Evolutionary conservation across 805 yeast species (phyloP), one percentile per base, ranked within the genome.

Genomic region (Saccharomycopsis babjevae): DNA sequence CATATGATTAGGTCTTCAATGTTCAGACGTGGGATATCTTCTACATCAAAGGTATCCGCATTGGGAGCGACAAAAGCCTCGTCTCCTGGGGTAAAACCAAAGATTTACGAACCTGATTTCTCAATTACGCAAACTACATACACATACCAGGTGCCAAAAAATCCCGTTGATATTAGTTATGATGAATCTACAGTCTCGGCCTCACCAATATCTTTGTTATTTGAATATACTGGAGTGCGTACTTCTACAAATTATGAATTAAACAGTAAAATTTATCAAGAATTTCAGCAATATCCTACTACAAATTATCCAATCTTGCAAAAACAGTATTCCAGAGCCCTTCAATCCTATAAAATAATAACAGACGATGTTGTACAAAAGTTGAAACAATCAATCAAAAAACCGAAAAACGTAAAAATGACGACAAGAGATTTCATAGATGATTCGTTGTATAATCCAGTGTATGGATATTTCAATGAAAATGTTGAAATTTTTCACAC

Each of bases 401-500:
- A 92, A 38, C 96, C 96, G 0, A 73, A 66, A 38, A 77, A 79
- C 32, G 80, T 83, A 6, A 85, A 86, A 69, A 85, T 89, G 92
- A 74, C 85, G n/a, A 73, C 85, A 0, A 75, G 88, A 11, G 96
- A 88, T 67, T 90, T 87, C 72, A 90, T 89, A 61, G 96, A 89
- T 67, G 96, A 89, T 70, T 85, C 93, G 20, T 73, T 89, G 66
- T 89, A 89, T 69, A 88, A 90, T 71, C 90, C 93, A 0, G 68
- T 78, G 65, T 89, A 89, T 69, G 97, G 97, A 0, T 90, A 89
- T 71, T 89, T 89, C 67, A 79, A 90, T 1, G 80, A 83, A 66
- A 87, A 87, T 65, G 96, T 88, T 8, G 88, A 85, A 68, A 88
- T 88, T 65, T 88, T 85, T 71, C 85, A 86, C 62, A 81, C 79